Conservation (phyloP, 2,329 filamentous ascomycete genomes). For the Cladosporium sphaerospermum region DNA sequence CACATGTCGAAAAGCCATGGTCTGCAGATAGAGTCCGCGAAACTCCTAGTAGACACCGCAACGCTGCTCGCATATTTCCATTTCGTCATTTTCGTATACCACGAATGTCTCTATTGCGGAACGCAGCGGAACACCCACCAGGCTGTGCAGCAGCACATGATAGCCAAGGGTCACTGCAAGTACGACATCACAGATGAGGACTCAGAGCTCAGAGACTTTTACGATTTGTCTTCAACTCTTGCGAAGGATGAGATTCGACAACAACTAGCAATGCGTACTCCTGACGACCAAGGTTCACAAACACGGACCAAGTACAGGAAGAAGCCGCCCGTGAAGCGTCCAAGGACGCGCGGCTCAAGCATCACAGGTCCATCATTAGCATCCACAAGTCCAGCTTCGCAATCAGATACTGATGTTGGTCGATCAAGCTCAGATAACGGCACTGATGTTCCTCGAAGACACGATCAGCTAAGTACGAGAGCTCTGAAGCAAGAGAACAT, state of each 20-base stretch:
- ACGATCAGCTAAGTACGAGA: conserved; percentile 1
- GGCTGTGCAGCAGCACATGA: conserved; percentile 49
- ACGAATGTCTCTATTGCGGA: conserved; percentile 48
- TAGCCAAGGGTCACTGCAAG: conserved; percentile 43
- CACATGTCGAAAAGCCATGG: conserved; percentile 49
- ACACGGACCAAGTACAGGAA: not conserved
- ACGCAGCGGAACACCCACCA: conserved; percentile 37
- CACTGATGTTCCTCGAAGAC: not conserved
- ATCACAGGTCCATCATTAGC: not conserved
- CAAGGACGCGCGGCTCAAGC: not conserved
- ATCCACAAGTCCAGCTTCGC: not conserved
- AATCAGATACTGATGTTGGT: not conserved
- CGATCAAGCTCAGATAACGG: not conserved
- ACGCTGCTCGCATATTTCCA: conserved; percentile 45
- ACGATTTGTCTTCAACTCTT: conserved; percentile 2
- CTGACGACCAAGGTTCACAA: not conserved
- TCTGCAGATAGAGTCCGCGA: conserved; percentile 37
- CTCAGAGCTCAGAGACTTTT: conserved; percentile 8
- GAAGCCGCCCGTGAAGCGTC: not conserved
- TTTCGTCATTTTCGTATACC: conserved; percentile 43
- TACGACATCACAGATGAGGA: conserved; percentile 1
- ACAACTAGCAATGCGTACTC: not conserved
- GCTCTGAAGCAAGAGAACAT: not conserved
- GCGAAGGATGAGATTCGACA: not conserved
- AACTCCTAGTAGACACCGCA: conserved; percentile 33